phyloP scores from a whole-genome alignment of 1,284 basidiomycete species.

The Neonothopanus nambi region DNA sequence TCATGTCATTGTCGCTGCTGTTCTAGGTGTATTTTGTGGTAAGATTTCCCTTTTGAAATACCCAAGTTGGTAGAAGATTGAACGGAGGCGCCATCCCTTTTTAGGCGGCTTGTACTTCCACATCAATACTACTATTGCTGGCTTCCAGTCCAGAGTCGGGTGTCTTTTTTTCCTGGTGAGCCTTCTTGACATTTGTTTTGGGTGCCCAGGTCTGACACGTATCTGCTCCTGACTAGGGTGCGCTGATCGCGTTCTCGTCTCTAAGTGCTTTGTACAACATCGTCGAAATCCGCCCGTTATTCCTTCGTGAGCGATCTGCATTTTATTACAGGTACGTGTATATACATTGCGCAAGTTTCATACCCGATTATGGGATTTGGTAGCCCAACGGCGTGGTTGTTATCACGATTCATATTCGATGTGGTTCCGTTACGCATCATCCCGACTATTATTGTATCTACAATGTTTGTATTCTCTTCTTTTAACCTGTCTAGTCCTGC shows the following conservation, averaged over 20 bases:
- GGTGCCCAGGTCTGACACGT: background rate
- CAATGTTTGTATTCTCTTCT: constrained; percentile 55
- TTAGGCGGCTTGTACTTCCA: constrained; percentile 82
- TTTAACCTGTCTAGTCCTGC: background rate
- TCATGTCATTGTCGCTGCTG: constrained; percentile 66
- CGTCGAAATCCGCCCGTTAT: constrained; percentile 77
- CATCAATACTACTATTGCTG: constrained; percentile 78
- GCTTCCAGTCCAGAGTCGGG: constrained; percentile 91
- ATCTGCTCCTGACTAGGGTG: constrained; percentile 50
- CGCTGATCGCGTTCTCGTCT: constrained; percentile 84
- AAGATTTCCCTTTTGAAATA: constrained; percentile 21
- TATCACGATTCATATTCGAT: constrained; percentile 84
- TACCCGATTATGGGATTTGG: constrained; percentile 1
- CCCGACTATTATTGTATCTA: constrained; percentile 80
- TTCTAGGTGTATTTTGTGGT: constrained; percentile 83
- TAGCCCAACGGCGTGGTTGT: constrained; percentile 83
- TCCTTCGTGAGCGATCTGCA: constrained; percentile 83
- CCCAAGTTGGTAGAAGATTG: constrained; percentile 4
- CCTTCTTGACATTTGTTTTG: constrained; percentile 7
- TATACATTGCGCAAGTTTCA: background rate
- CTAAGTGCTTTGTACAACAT: constrained; percentile 87
- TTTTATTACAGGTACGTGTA: constrained; percentile 68
- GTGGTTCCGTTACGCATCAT: constrained; percentile 82
- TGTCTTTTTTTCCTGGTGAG: constrained; percentile 86
- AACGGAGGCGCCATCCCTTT: too few relatives aligned